Evolutionary conservation across 805 yeast genomes (phyloP), one percentile per base, ranked within the genome.

Genomic region (Wickerhamiella brachini): DNA sequence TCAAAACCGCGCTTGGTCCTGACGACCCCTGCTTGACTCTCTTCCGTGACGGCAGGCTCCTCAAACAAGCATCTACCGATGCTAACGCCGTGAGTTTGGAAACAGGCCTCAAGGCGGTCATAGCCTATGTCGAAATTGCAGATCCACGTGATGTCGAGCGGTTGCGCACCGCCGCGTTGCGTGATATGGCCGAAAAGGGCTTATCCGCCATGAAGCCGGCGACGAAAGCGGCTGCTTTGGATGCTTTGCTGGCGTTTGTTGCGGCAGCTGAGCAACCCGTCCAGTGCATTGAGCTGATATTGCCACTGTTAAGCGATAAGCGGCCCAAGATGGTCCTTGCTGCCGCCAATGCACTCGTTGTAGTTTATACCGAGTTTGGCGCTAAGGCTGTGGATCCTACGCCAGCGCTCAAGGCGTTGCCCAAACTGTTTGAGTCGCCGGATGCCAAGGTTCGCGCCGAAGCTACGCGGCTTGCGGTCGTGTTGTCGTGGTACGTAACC

Each of bases 11-110:
- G 54, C 80, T 76, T 52, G 41, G 41, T 4, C 41, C 41, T 20
- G 63, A 71, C n/a, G 86, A 79, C 56, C 72, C 67, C 2, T 72
- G 80, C 47, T 80, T 83, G 59, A 65, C 65, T 21, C 69, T 69
- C 2, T 78, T 75, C 61, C 61, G 66, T 17, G 74, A 71, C 51
- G 82, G 87, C 0, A 81, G 77, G 9, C 49, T 74, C 2, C 70
- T 81, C 59, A 79, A 76, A 57, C 71, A 72, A 56, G 73, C 81
- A 42, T 80, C 84, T 7, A 71, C 77, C 2, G 98, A 93, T 63
- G 65, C 82, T 31, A 93, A 93, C 62, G 96, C 88, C 18, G 93
- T 83, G 17, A 95, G 97, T 0, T 95, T 88, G 56, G 97, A 93
- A 61, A 70, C 82, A 1, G 97, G 86, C 4, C 69, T 87, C 20